Percentiles rank a stretch among this genome's conserved stretches.
phyloP scores from a whole-genome alignment of 2,329 filamentous ascomycete species.

The Colletotrichum sp. region DNA sequence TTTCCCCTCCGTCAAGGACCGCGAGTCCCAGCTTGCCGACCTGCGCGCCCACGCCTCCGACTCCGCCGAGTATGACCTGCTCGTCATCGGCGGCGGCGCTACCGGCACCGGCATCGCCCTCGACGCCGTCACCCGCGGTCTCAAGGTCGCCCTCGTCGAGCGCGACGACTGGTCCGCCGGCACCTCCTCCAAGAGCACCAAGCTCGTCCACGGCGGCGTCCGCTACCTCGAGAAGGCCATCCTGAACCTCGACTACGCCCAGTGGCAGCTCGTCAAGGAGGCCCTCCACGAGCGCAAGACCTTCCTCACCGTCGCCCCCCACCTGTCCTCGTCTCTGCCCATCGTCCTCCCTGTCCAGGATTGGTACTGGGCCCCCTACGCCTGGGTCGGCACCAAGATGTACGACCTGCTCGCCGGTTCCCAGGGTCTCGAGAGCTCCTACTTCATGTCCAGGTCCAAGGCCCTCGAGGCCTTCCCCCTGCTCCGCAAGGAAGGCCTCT shows the following conservation, averaged over 20 bases:
- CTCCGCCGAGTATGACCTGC: slow-evolving; percentile 72
- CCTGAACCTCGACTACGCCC: slow-evolving; percentile 83
- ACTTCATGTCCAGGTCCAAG: slow-evolving; percentile 79
- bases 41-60: slow-evolving; percentile 39
- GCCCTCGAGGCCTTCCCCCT: slow-evolving; percentile 81
- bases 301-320: slow-evolving; percentile 82
- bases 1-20: slow-evolving; percentile 38
- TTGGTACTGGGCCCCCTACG: slow-evolving; percentile 84
- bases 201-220: slow-evolving; percentile 85
- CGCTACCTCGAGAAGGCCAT: slow-evolving; percentile 87
- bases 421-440: slow-evolving; percentile 83
- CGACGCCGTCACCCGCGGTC: slow-evolving; percentile 78
- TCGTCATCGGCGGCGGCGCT: slow-evolving; percentile 81
- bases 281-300: slow-evolving; percentile 83
- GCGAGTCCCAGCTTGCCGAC: slow-evolving; percentile 44
- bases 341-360: slow-evolving; percentile 84
- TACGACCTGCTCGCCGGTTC: slow-evolving; percentile 84
- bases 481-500: slow-evolving; percentile 74
- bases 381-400: slow-evolving; percentile 74
- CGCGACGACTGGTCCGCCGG: slow-evolving; percentile 83
- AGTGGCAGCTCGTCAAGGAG: slow-evolving; percentile 82
- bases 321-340: slow-evolving; percentile 80
- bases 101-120: slow-evolving; percentile 83
- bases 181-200: slow-evolving; percentile 87
- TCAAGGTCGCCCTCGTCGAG: slow-evolving; percentile 83